Evolutionary conservation across 2,329 filamentous ascomycete genomes (phyloP).

Genomic region (Sclerotinia trifoliorum): DNA sequence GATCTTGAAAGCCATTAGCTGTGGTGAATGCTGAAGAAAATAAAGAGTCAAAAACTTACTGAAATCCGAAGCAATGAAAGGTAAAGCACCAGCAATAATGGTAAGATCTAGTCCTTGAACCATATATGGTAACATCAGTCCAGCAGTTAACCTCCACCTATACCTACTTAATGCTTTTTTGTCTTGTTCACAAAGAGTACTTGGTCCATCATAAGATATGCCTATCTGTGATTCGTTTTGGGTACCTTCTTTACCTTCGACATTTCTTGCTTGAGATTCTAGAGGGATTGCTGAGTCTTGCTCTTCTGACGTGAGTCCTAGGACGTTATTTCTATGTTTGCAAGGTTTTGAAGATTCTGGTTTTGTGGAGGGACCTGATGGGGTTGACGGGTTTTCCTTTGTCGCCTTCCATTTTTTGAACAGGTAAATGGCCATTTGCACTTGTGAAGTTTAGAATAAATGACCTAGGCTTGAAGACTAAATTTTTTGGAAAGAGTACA

Average conservation of each 20-base stretch:
- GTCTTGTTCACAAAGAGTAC: slow-evolving; percentile 34
- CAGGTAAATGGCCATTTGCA: slow-evolving; percentile 13
- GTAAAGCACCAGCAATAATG: slow-evolving; percentile 59
- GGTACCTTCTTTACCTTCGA: not conserved
- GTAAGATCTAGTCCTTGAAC: slow-evolving; percentile 64
- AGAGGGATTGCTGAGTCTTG: not conserved
- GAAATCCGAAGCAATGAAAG: slow-evolving; percentile 65
- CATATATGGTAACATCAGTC: slow-evolving; percentile 59
- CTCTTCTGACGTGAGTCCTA: not conserved
- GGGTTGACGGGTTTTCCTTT: not conserved
- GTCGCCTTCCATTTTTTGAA: slow-evolving; percentile 17
- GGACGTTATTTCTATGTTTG: slow-evolving; percentile 4
- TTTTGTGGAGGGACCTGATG: not conserved
- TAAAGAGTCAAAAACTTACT: slow-evolving; percentile 42
- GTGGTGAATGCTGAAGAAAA: not conserved
- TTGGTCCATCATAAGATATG: slow-evolving; percentile 12
- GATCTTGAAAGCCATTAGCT: slow-evolving; percentile 40
- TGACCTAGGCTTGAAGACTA: not conserved
- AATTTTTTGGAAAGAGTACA: not conserved
- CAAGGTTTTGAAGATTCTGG: not conserved
- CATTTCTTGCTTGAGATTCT: not conserved
- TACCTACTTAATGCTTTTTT: slow-evolving; percentile 45
- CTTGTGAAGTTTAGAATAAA: not conserved
- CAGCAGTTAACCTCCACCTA: slow-evolving; percentile 58
- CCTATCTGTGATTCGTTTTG: not conserved